Conservation (phyloP, 768 basidiomycete genomes). For the Termitomyces heimii region DNA sequence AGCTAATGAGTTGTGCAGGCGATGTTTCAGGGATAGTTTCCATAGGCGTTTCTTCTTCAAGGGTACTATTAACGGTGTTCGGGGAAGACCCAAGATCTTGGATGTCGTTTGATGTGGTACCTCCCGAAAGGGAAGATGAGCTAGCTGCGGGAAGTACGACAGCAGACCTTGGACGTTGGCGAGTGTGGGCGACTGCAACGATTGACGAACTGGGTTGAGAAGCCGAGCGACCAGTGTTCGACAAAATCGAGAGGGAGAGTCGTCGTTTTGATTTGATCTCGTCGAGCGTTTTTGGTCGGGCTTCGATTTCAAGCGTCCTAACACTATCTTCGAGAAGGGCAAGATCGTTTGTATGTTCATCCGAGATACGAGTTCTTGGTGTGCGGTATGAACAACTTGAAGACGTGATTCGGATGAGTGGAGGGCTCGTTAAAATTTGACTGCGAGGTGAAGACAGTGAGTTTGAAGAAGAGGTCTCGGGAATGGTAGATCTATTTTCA, state of each 20-base stretch:
- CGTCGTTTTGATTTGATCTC: conserved; percentile 32
- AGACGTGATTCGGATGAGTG: conserved; percentile 15
- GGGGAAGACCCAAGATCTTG: background rate
- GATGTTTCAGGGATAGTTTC: background rate
- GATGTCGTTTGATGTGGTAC: background rate
- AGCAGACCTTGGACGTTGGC: conserved; percentile 4
- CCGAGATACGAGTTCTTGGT: background rate
- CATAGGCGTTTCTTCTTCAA: background rate
- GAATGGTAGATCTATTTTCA: conserved; percentile 11
- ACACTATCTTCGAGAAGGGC: background rate
- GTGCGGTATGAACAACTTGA: conserved; percentile 12
- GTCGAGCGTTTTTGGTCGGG: conserved; percentile 24
- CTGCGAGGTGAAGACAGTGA: background rate
- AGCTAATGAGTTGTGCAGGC: background rate
- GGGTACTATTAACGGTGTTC: background rate
- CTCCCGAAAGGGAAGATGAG: background rate
- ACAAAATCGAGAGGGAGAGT: conserved; percentile 26
- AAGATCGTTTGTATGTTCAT: background rate
- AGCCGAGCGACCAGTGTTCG: conserved; percentile 15
- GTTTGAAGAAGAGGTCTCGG: conserved; percentile 13
- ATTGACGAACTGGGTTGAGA: conserved; percentile 12
- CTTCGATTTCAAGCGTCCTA: conserved; percentile 4
- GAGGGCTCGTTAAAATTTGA: conserved; percentile 5
- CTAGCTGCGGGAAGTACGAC: conserved; percentile 2
- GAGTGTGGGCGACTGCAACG: conserved; percentile 7